Percentiles rank a stretch among this genome's conserved stretches.
Evolutionary conservation across 805 yeast genomes (phyloP).

Genomic region (Ogataea glucozyma): DNA sequence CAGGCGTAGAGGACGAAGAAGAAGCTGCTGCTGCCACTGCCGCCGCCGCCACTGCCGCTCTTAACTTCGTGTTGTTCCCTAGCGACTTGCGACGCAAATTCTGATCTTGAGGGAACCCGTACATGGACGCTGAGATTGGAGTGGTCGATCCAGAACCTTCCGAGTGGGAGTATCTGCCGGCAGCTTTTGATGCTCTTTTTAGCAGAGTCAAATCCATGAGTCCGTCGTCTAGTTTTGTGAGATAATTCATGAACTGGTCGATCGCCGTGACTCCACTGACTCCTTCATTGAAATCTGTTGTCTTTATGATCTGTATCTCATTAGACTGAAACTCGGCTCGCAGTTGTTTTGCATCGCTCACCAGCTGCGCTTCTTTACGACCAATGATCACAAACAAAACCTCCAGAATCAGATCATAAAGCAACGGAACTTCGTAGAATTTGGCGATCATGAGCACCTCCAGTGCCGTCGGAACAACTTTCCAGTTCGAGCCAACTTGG

Average conservation of each 20-base stretch:
- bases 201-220: conserved; percentile 55
- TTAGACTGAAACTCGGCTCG: conserved; percentile 18
- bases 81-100: conserved; percentile 5
- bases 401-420: conserved; percentile 69
- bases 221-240: conserved; percentile 67
- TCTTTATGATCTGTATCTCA: conserved; percentile 8
- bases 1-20: too few relatives aligned
- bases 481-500: conserved; percentile 75
- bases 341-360: conserved; percentile 42
- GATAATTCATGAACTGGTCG: conserved; percentile 53
- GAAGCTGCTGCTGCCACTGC: too few relatives aligned
- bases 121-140: conserved; percentile 3
- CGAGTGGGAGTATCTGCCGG: conserved; percentile 19
- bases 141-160: conserved; percentile 8
- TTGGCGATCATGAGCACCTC: conserved; percentile 65
- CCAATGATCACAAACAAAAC: conserved; percentile 70
- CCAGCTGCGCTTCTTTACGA: conserved; percentile 57
- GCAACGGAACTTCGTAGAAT: conserved; percentile 65
- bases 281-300: conserved; percentile 15
- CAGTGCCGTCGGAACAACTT: conserved; percentile 64
- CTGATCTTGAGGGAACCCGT: not conserved
- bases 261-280: conserved; percentile 32
- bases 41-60: conserved; percentile 1
- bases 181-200: conserved; percentile 45
- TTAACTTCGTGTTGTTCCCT: conserved; percentile 4